Evolutionary conservation across 1,284 basidiomycete species (phyloP).

Genomic region (Spongiforma sp.): DNA sequence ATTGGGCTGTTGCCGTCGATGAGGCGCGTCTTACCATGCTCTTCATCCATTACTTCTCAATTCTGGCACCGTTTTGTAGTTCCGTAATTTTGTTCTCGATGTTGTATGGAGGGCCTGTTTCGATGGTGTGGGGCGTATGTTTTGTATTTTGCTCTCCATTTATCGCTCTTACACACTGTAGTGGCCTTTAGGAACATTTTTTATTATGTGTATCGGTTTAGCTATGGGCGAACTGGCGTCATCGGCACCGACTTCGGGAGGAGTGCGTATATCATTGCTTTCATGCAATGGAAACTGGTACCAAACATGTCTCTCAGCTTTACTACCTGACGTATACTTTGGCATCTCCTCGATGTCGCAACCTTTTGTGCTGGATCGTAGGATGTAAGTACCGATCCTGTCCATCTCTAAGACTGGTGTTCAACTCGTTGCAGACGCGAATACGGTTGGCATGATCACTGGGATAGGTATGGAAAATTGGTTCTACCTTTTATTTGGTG

Average conservation of each 20-base stretch:
- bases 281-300: not conserved
- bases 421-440: slow-evolving; percentile 35
- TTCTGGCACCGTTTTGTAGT: not conserved
- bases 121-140: slow-evolving; percentile 3
- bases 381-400: slow-evolving; percentile 37
- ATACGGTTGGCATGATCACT: slow-evolving; percentile 45
- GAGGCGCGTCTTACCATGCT: slow-evolving; percentile 28
- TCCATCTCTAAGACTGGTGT: not conserved
- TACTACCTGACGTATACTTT: slow-evolving; percentile 47
- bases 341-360: slow-evolving; percentile 39
- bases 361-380: slow-evolving; percentile 47
- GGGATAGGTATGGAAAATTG: slow-evolving; percentile 25
- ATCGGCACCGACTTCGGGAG: not conserved
- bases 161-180: not conserved
- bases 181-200: not conserved
- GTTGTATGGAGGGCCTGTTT: not conserved
- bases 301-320: slow-evolving; percentile 18
- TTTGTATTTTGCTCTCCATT: not conserved
- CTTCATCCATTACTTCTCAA: not conserved
- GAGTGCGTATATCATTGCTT: not conserved
- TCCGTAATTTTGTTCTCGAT: not conserved
- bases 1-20: slow-evolving; percentile 50
- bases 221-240: not conserved
- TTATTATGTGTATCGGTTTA: slow-evolving; percentile 1
- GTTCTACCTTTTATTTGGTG: not conserved